Conservation (phyloP, 1,284 basidiomycete species). For the Tilletiopsis washingtonensis region DNA sequence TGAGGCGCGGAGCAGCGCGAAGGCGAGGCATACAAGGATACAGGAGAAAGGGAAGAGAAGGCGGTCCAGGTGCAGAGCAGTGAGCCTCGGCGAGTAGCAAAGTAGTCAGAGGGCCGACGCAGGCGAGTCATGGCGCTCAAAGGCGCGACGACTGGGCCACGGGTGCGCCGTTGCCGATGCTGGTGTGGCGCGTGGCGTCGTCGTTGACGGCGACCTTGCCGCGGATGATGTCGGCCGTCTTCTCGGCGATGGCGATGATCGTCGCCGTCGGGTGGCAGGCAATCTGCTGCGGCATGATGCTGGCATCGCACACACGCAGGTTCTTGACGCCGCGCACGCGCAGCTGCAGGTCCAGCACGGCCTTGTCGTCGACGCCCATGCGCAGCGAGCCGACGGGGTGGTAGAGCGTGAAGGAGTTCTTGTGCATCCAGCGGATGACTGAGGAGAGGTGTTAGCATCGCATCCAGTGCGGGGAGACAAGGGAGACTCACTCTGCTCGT, state of each 20-base stretch:
- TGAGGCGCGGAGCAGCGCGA: no score
- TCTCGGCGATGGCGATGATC: slow-evolving; percentile 5
- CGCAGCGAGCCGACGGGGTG: slow-evolving; percentile 47
- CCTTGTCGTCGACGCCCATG: slow-evolving; percentile 44
- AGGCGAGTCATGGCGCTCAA: no score
- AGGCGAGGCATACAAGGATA: no score
- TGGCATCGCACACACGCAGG: slow-evolving; percentile 53
- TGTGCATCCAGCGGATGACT: slow-evolving; percentile 41
- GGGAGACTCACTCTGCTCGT: slow-evolving; percentile 50
- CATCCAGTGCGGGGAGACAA: no score
- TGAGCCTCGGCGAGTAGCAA: no score
- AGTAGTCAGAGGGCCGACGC: no score
- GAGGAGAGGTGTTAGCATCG: no score
- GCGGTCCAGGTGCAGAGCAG: no score
- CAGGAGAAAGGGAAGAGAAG: no score
- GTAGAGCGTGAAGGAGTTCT: slow-evolving; percentile 49
- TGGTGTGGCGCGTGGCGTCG: not conserved
- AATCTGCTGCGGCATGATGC: slow-evolving; percentile 48
- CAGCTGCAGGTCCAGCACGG: slow-evolving; percentile 53
- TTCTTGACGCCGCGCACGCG: slow-evolving; percentile 52
- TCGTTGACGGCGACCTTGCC: slow-evolving; percentile 1
- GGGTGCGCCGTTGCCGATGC: no score
- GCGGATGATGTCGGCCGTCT: slow-evolving; percentile 1
- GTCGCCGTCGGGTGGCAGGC: slow-evolving; percentile 31
- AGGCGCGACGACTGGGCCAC: no score